Base-by-base conservation (phyloP, 257 asterid species). In the Primulina tabacum region DNA sequence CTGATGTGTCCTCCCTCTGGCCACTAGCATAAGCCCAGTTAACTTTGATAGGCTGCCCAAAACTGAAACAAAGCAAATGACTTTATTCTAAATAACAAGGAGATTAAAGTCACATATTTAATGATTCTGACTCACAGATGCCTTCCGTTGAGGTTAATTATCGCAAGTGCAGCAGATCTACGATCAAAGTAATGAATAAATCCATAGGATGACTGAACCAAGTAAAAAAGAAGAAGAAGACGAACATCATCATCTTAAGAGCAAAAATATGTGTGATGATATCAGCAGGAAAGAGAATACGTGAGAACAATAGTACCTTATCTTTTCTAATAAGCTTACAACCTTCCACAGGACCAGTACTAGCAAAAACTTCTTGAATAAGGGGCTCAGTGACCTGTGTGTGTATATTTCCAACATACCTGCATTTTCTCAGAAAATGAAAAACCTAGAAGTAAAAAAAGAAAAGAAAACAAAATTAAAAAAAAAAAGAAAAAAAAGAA, bases 11-110 rank as follows among this genome's bases (percentile, higher is more conserved):
- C 83, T 93, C 98, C 82, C 96, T 85, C 84, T 93, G 96, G 73
- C 87, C 90, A 74, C 95, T 87, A 59, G 94, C 90, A 81, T 83
- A 93, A 59, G 97, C 98, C 95, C 95, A 93, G 77, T 90, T 92
- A 68, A 88, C 98, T 83, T 92, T 92, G 69, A 92, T 92, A 68
- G 98, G 96, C 81, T 90, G 97, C 80, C 98, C 98, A 87, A 92
- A 92, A 85, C 98, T 92, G 83, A 59, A 72, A 77, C 62, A 73
- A 26, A 35, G 64, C 61, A 28, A 63, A 67, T 75, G 62, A 43
- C 21, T 70, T n/a, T 69, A 10, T 20, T 67, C 33, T 63, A 62
- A 80, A 59, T 26, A 28, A 24, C 67, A 37, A 24, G 21, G n/a
- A 60, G 8, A 67, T 58, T 30, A 29, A 74, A 58, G 68, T 40